A percentile compares a stretch with the other conserved stretches of the same genome.
These are phyloP conservation scores for Coemansia sp. DNA, from an alignment of 192 early-diverging fungal genomes.

Conservation along the genomic window DNA sequence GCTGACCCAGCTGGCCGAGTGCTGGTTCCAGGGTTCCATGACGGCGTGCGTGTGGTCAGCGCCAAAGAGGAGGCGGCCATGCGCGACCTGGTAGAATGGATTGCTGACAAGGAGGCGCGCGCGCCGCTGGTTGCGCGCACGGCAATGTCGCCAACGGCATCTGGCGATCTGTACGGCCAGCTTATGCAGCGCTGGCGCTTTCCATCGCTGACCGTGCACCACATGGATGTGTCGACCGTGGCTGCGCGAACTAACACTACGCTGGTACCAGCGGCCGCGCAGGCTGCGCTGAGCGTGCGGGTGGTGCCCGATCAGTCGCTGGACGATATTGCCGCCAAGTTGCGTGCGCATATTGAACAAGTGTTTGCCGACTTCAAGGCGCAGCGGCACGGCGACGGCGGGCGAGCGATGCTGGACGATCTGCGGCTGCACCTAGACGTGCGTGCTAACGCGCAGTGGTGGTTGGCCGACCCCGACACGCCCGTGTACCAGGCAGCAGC, in stretches of 20 bases:
- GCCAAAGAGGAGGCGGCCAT: constrained; percentile 57
- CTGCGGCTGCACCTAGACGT: constrained; percentile 56
- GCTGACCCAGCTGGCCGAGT: constrained; percentile 56
- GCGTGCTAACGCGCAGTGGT: constrained; percentile 65
- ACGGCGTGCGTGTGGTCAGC: constrained; percentile 57
- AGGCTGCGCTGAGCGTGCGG: constrained; percentile 68
- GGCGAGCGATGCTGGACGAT: constrained; percentile 5
- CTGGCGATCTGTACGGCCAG: constrained; percentile 40
- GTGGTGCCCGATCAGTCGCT: constrained; percentile 72
- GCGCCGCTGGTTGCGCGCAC: constrained; percentile 37
- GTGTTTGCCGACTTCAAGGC: constrained; percentile 42
- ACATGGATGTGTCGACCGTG: constrained; percentile 64
- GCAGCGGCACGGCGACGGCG: neutral
- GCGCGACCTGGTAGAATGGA: constrained; percentile 27
- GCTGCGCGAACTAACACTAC: constrained; percentile 61
- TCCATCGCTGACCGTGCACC: constrained; percentile 70
- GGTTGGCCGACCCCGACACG: constrained; percentile 66
- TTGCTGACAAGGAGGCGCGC: constrained; percentile 26
- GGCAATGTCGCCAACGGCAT: neutral
- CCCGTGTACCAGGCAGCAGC: constrained; percentile 67
- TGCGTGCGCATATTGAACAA: constrained; percentile 53
- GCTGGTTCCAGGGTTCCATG: constrained; percentile 66
- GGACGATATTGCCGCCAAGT: constrained; percentile 56
- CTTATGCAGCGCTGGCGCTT: constrained; percentile 73
- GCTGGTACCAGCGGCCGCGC: constrained; percentile 64